Base-by-base conservation (phyloP, 2,329 filamentous ascomycete genomes). In the Cordyceps fumosorosea region DNA sequence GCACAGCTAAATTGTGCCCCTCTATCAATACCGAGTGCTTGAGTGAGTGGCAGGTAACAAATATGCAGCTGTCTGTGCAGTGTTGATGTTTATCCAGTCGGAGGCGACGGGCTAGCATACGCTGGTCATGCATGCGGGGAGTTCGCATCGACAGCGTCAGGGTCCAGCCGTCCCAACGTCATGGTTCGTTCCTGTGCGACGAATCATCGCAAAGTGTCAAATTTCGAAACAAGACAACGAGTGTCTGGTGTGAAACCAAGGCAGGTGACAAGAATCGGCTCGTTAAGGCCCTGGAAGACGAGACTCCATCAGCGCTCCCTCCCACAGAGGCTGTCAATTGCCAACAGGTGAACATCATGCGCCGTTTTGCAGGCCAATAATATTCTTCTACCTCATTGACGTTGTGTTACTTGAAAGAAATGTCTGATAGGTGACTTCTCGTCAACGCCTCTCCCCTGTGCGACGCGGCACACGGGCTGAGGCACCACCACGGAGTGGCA, bases 401-500 rank as follows among this genome's bases (percentile, higher is more conserved):
- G 26, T 18, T n/a, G 56, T 4, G 20, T 12, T 20, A 22, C 55
- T 40, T 14, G 56, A 58, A 34, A 37, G 3, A 34, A 57, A 50
- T 40, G 6, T 50, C 22, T 32, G 32, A 51, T 14, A 44, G 5
- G 4, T 53, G n/a, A 12, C 14, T 18, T 26, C 10, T 32, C 14
- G 26, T 16, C 47, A 16, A 8, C 16, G 29, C 24, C 26, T 37
- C 20, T 54, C 29, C 29, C 29, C 26, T n/a, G 50, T 47, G 40
- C 51, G 29, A 55, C 50, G 24, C 50, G 42, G 51, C 32, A 54
- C 54, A 50, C 42, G 51, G 58, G 51, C 58, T 55, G 58, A 60
- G 50, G 58, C 58, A 54, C 14, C 50, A 26, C 40, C 40, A 53
- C 32, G 3, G 42, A 5, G 44, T 44, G 14, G 22, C 51, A 11